Evolutionary conservation across 129 eudicot genomes (phyloP).

Genomic region (Kitagawia praeruptora): DNA sequence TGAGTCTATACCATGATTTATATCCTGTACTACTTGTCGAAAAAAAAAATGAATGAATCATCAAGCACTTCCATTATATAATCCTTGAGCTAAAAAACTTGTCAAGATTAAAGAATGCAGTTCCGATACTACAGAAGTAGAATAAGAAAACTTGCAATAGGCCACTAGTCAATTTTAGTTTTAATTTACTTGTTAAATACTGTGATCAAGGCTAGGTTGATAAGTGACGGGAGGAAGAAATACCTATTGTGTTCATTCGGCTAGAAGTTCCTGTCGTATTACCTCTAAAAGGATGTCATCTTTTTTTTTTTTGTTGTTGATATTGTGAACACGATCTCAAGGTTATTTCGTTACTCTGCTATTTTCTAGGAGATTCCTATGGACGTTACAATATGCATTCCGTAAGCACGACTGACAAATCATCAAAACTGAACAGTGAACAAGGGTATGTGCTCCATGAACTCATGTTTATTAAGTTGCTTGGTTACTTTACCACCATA

Average conservation of each 20-base stretch:
- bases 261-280: background rate
- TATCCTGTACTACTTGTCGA: background rate
- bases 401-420: constrained; percentile 37
- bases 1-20: constrained; percentile 18
- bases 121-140: background rate
- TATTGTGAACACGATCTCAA: background rate
- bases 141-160: background rate
- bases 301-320: background rate
- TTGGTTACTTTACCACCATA: background rate
- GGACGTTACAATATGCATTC: constrained; percentile 44
- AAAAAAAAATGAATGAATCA: background rate
- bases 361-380: constrained; percentile 42
- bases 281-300: background rate
- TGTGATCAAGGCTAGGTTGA: background rate
- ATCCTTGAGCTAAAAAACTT: background rate
- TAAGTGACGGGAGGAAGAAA: background rate
- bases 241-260: background rate
- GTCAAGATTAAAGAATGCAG: background rate
- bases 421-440: constrained; percentile 37
- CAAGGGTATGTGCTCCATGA: constrained; percentile 26
- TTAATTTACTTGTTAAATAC: background rate
- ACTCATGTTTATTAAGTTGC: background rate
- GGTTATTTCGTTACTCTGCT: background rate
- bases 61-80: background rate
- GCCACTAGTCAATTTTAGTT: background rate